phyloP scores from a whole-genome alignment of 1,284 basidiomycete species.

The Ceratobasidium sp. region DNA sequence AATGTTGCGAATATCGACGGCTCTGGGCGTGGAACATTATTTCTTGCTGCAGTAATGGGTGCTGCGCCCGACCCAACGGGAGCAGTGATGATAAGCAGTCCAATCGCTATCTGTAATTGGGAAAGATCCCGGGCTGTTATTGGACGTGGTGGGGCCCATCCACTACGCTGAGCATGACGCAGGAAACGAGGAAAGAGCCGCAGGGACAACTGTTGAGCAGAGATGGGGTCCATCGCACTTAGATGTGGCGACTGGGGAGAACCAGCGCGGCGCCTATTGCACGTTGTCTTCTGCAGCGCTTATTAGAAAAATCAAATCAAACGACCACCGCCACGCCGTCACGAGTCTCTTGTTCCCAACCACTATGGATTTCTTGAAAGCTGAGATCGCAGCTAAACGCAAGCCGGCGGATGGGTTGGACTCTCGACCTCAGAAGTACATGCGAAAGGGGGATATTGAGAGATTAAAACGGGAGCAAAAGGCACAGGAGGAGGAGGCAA shows the following conservation, averaged over 20 bases:
- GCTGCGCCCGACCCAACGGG: neutral
- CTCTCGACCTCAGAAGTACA: conserved; percentile 80
- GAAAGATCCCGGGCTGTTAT: neutral
- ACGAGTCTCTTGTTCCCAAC: neutral
- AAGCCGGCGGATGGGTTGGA: conserved; percentile 71
- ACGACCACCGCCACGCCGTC: conserved; percentile 29
- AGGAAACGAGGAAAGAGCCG: conserved; percentile 8
- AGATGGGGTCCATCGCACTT: conserved; percentile 10
- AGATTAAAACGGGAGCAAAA: conserved; percentile 73
- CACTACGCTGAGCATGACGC: conserved; percentile 2
- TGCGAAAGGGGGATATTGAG: conserved; percentile 86
- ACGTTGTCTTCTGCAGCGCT: conserved; percentile 12
- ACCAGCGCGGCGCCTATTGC: neutral
- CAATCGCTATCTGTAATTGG: conserved; percentile 22
- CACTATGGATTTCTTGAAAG: conserved; percentile 86
- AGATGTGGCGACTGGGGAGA: neutral
- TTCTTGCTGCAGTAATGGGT: neutral
- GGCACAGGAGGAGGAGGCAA: conserved; percentile 62
- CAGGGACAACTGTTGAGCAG: conserved; percentile 27
- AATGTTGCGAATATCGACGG: conserved; percentile 40
- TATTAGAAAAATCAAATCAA: neutral
- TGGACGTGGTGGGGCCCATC: conserved; percentile 13
- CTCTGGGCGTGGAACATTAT: conserved; percentile 1
- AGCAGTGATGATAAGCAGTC: conserved; percentile 10
- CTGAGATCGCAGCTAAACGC: conserved; percentile 90